Evolutionary conservation across 139 green algal species (phyloP), one percentile per base, ranked within the genome.

Genomic region (Medakamo hakoo): DNA sequence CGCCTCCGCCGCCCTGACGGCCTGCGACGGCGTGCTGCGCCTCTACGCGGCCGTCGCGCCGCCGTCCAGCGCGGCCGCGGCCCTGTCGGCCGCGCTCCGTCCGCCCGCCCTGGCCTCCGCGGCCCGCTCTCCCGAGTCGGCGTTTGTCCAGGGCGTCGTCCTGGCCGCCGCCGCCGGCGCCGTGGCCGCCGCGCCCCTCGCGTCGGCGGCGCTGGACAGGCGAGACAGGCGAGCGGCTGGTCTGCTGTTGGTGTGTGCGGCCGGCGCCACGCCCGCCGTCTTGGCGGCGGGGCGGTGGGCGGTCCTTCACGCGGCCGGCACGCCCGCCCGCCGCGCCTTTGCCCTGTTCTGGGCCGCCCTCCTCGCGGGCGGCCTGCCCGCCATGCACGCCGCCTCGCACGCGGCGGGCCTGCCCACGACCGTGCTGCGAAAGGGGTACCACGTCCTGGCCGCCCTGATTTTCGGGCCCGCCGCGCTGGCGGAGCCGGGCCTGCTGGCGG

Each of bases 391-490:
- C 30, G 49, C 68, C 1, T 67, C 68, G 1, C 30, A 49, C 21
- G 31, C 49, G 19, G 66, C 63, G 27, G 25, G n/a, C 2, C 25
- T 66, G 52, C 62, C 57, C 52, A 71, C 64, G 26, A 70, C 67
- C 20, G 28, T 71, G 2, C 25, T 73, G 23, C 48, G 62, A 16
- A 67, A 69, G 64, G 59, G 49, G 30, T 88, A 86, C 68, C 82
- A 88, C 63, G 57, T 86, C 5, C 58, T 88, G 30, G 78, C 77
- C 5, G 60, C 77, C 5, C 66, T 66, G 48, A 72, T 88, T 27
- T 88, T 88, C 66, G 52, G 74, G 20, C 82, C 82, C 3, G 76
- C 70, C 2, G 75, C 84, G 30, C 63, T 82, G 28, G 58, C 66
- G 62, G 82, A 85, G 61, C 70, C 73, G 32, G 68, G 65, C 52